A percentile compares a stretch with the other conserved stretches of the same genome.
Evolutionary conservation across 2,329 filamentous ascomycete species (phyloP).

Genomic region (Tolypocladium amazonense): DNA sequence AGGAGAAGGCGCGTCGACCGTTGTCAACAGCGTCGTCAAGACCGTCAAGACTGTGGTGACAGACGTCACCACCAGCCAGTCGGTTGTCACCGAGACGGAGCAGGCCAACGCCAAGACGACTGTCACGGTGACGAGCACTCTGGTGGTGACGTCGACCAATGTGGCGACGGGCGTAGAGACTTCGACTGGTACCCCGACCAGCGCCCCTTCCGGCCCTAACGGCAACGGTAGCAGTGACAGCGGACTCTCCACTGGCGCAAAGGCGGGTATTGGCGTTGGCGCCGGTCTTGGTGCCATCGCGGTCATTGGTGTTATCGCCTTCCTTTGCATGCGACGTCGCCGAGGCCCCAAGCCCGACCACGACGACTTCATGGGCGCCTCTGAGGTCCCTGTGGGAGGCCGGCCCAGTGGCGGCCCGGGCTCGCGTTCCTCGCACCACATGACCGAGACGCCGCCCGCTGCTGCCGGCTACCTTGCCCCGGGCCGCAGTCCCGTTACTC

Average conservation of each 20-base stretch:
- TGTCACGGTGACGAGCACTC: constrained; percentile 24
- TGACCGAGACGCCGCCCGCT: constrained; percentile 18
- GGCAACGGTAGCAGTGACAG: constrained; percentile 5
- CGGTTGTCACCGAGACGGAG: constrained; percentile 20
- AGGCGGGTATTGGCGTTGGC: constrained; percentile 32
- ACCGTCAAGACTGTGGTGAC: constrained; percentile 21
- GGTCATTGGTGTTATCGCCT: constrained; percentile 17
- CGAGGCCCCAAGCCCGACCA: constrained; percentile 20
- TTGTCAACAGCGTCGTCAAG: constrained; percentile 17
- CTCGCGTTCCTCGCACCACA: constrained; percentile 14
- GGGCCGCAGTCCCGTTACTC: constrained; percentile 13
- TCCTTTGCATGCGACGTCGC: constrained; percentile 20
- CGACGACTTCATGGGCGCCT: constrained; percentile 30
- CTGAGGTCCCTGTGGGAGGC: constrained; percentile 29
- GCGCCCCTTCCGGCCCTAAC: not conserved
- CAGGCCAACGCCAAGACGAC: constrained; percentile 26
- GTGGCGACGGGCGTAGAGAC: constrained; percentile 17
- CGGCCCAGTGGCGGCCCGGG: constrained; percentile 8
- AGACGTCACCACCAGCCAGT: constrained; percentile 16
- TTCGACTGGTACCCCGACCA: not conserved
- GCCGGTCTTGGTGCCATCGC: constrained; percentile 24
- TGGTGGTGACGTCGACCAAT: constrained; percentile 21
- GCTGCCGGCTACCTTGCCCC: constrained; percentile 14
- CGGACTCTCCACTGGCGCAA: constrained; percentile 29
- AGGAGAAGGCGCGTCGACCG: constrained; percentile 12